Base-by-base conservation (phyloP, 768 basidiomycete species). In the Mycena albidolilacea region DNA sequence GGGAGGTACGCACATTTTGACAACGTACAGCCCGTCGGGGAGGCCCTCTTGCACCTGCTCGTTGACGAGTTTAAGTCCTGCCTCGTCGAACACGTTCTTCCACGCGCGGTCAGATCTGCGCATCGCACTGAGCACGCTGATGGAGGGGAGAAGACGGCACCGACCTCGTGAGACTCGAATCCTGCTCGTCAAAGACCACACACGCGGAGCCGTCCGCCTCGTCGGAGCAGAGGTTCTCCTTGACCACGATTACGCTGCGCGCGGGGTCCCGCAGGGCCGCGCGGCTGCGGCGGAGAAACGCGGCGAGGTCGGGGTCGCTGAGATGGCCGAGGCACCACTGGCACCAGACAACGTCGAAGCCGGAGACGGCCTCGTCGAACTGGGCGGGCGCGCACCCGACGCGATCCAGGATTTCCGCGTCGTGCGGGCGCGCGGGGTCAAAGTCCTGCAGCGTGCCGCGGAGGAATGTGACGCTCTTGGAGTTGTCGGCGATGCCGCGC, bases 291-390 rank as follows among this genome's bases (percentile, higher is more conserved):
- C 86, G 84, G 75, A 98, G 87, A 83, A 98, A 98, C 2, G 84
- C 81, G 37, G 95, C 87, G 30, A 98, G 88, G 79, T 97, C 94
- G 9, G 80, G 78, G 79, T 97, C 91, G 67, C 86, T 89, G 70
- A 98, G 86, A 84, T 97, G 95, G 2, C 95, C 95, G 17, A 98
- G 87, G 84, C 97, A 97, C 97, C 97, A 99, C 81, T 99, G 97
- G 78, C 95, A 95, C 97, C 95, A 97, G 69, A 97, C 89, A 65
- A 97, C 89, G 81, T 99, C 97, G 82, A 96, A 98, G 1, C 89
- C 89, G 55, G 86, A 83, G n/a, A 84, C 79, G 43, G 89, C 89
- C 63, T 88, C 90, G 63, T 88, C 90, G 43, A 84, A 83, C 48
- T 79, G 78, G 37, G 84, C 84, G 35, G 83, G 82, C n/a, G 82